phyloP scores from a whole-genome alignment of 208 protist species.

The Chromosphaera perkinsii region DNA sequence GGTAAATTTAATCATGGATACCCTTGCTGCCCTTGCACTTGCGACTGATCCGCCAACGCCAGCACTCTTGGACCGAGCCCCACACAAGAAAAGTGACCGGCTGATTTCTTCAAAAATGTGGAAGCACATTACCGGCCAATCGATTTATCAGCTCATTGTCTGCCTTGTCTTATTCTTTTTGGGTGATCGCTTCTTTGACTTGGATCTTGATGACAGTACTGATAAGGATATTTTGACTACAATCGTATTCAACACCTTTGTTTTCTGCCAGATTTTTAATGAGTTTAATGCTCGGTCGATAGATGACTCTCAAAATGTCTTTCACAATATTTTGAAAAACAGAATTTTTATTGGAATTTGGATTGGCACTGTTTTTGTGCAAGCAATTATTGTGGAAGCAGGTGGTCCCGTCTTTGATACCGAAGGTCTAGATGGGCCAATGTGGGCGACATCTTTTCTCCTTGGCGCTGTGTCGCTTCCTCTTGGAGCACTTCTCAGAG shows the following conservation, averaged over 20 bases:
- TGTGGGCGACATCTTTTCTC: too few relatives aligned
- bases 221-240: conserved; percentile 66
- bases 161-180: not conserved
- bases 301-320: too few relatives aligned
- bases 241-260: conserved; percentile 81
- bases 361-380: too few relatives aligned
- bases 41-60: conserved; percentile 62
- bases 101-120: conserved; percentile 81
- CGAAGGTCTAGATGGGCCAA: too few relatives aligned
- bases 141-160: conserved; percentile 15
- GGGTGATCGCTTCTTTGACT: not conserved
- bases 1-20: conserved; percentile 88
- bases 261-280: conserved; percentile 77
- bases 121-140: conserved; percentile 60
- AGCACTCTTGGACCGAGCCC: conserved; percentile 45
- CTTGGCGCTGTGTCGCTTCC: too few relatives aligned
- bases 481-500: too few relatives aligned
- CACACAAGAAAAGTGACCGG: conserved; percentile 66
- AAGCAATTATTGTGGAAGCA: too few relatives aligned
- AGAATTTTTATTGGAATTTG: too few relatives aligned
- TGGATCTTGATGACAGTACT: not conserved
- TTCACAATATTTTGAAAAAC: too few relatives aligned
- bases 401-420: too few relatives aligned
- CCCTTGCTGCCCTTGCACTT: conserved; percentile 78
- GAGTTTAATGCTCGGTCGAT: conserved; percentile 77